phyloP scores from a whole-genome alignment of 208 protist genomes.

The Zelonia costaricensis region DNA sequence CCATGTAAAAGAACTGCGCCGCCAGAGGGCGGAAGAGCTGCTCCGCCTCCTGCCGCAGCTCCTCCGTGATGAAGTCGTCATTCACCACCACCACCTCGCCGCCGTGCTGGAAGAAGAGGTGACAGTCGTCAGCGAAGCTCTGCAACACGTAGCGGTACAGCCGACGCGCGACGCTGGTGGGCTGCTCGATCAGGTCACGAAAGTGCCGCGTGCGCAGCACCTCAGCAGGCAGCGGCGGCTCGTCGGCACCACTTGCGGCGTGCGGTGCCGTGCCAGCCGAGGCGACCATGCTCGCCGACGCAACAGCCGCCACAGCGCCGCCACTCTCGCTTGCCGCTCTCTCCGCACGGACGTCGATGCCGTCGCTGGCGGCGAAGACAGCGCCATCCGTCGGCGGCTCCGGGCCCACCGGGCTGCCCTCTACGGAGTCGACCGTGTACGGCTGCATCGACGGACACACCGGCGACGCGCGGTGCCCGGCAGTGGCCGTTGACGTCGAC shows the following conservation, averaged over 20 bases:
- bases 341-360: neutral
- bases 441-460: conserved; percentile 33
- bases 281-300: neutral
- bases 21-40: conserved; percentile 50
- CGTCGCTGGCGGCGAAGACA: neutral
- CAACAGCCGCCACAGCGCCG: neutral
- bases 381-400: neutral
- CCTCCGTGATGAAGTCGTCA: conserved; percentile 82
- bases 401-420: neutral
- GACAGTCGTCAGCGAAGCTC: conserved; percentile 56
- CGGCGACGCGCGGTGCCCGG: neutral
- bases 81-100: conserved; percentile 86
- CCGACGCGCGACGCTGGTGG: conserved; percentile 47
- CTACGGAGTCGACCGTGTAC: conserved; percentile 5
- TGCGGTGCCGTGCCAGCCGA: conserved; percentile 4
- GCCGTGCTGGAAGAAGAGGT: conserved; percentile 72
- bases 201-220: conserved; percentile 70
- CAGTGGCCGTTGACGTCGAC: neutral
- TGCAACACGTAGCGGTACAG: conserved; percentile 73
- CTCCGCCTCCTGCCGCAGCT: conserved; percentile 76
- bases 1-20: conserved; percentile 76
- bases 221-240: conserved; percentile 6
- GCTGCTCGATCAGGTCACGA: conserved; percentile 47
- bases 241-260: neutral
- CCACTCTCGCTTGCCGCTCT: neutral